Evolutionary conservation across 2,329 filamentous ascomycete genomes (phyloP).

Genomic region (Botrytis aclada): DNA sequence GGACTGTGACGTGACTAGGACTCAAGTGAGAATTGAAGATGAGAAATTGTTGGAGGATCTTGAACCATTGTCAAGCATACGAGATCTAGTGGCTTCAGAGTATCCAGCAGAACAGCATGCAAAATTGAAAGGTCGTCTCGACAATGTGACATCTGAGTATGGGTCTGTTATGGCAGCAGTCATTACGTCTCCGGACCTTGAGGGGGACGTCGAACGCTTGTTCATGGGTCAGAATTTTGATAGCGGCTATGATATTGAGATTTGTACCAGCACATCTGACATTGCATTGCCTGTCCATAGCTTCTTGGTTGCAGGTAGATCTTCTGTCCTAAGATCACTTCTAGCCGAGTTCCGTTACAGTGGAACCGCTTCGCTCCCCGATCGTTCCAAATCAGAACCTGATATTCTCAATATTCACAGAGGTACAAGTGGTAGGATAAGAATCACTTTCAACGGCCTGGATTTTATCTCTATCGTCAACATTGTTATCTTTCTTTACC

Average conservation of each 20-base stretch:
- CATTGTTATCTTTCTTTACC: slow-evolving; percentile 75
- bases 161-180: slow-evolving; percentile 51
- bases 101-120: slow-evolving; percentile 41
- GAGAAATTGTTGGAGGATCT: slow-evolving; percentile 73
- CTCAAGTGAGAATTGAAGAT: slow-evolving; percentile 63
- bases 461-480: slow-evolving; percentile 80
- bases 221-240: slow-evolving; percentile 43
- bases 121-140: slow-evolving; percentile 45
- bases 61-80: slow-evolving; percentile 65
- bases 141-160: slow-evolving; percentile 51
- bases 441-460: slow-evolving; percentile 65
- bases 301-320: slow-evolving; percentile 75
- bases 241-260: slow-evolving; percentile 38
- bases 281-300: slow-evolving; percentile 76
- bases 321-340: slow-evolving; percentile 61
- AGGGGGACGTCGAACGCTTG: slow-evolving; percentile 57
- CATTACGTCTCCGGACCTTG: slow-evolving; percentile 62
- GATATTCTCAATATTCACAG: slow-evolving; percentile 60
- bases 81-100: slow-evolving; percentile 50
- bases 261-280: slow-evolving; percentile 63
- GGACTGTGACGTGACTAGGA: slow-evolving; percentile 77
- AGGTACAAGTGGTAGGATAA: slow-evolving; percentile 44
- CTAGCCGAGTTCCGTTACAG: slow-evolving; percentile 56
- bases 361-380: slow-evolving; percentile 52
- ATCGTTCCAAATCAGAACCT: slow-evolving; percentile 31